These are phyloP conservation scores for Medicago ruthenica DNA, from an alignment of 306 rosid genomes.

Conservation along the genomic window DNA sequence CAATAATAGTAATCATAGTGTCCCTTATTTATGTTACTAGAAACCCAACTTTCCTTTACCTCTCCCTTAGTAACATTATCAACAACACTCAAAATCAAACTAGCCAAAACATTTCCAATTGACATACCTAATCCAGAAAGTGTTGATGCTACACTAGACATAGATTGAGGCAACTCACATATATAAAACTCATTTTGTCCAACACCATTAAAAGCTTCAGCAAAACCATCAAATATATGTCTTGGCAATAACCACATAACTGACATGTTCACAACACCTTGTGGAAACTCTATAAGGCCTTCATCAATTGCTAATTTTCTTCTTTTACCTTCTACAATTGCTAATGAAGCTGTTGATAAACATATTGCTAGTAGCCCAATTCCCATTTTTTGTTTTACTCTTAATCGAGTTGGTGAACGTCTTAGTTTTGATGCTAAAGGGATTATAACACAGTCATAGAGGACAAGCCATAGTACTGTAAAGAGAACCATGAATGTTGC, in stretches of 20 bases:
- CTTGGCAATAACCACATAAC: conserved; percentile 17
- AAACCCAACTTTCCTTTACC: conserved; percentile 20
- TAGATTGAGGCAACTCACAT: conserved; percentile 17
- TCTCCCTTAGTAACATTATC: conserved; percentile 12
- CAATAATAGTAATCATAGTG: conserved; percentile 27
- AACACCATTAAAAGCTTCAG: conserved; percentile 14
- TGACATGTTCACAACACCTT: conserved; percentile 47
- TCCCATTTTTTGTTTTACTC: conserved; percentile 46
- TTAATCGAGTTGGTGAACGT: conserved; percentile 7
- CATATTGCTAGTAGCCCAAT: conserved; percentile 31
- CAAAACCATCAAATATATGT: conserved; percentile 2
- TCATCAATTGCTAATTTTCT: conserved; percentile 39
- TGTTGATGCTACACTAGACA: conserved; percentile 20
- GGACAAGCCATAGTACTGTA: neutral
- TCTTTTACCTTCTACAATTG: conserved; percentile 42
- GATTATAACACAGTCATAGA: conserved; percentile 16
- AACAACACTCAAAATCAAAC: conserved; percentile 16
- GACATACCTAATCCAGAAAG: conserved; percentile 19
- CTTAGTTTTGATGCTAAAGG: conserved; percentile 8
- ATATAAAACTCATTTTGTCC: conserved; percentile 18
- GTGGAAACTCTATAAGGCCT: conserved; percentile 37
- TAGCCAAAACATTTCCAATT: conserved; percentile 8
- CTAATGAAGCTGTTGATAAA: conserved; percentile 27
- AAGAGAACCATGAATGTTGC: neutral
- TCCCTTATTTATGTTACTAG: conserved; percentile 30